These are phyloP conservation scores for Citeromyces nyonsensis DNA, from an alignment of 805 yeast species.

Conservation along the genomic window DNA sequence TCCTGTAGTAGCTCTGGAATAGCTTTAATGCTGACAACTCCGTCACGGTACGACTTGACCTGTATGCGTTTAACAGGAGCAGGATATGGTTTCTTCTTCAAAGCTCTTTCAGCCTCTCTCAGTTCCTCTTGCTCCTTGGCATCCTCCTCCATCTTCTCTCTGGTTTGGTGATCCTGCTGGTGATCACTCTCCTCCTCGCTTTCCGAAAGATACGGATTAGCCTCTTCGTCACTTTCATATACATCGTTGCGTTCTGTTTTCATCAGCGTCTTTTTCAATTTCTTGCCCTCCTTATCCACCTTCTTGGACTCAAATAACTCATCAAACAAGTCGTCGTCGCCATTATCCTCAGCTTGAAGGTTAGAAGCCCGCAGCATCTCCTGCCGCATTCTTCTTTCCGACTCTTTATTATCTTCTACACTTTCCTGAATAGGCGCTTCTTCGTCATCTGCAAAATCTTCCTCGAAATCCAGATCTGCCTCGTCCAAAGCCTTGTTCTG, in stretches of 20 bases:
- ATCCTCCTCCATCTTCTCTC: constrained; percentile 16
- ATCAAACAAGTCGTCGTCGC: constrained; percentile 50
- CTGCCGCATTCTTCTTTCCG: constrained; percentile 68
- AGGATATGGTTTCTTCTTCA: constrained; percentile 9
- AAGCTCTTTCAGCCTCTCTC: constrained; percentile 13
- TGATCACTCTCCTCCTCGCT: constrained; percentile 41
- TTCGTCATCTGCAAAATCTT: constrained; percentile 96
- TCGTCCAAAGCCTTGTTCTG: constrained; percentile 45
- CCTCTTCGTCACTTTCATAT: constrained; percentile 70
- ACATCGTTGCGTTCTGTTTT: constrained; percentile 80
- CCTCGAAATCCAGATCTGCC: constrained; percentile 89
- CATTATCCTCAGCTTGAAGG: constrained; percentile 42
- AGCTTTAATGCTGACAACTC: constrained; percentile 49
- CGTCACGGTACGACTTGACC: constrained; percentile 27
- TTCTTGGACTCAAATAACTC: constrained; percentile 55
- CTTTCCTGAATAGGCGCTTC: constrained; percentile 98
- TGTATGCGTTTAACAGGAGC: constrained; percentile 14
- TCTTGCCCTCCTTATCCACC: constrained; percentile 84
- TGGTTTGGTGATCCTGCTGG: background rate
- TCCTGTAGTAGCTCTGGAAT: constrained; percentile 39
- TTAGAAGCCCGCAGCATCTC: constrained; percentile 78
- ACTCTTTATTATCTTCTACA: constrained; percentile 82
- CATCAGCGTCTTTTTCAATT: constrained; percentile 67
- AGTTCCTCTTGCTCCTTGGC: constrained; percentile 17
- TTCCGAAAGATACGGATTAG: constrained; percentile 68